Conservation (phyloP, 371 early-diverging fungal genomes). For the Apophysomyces elegans region DNA sequence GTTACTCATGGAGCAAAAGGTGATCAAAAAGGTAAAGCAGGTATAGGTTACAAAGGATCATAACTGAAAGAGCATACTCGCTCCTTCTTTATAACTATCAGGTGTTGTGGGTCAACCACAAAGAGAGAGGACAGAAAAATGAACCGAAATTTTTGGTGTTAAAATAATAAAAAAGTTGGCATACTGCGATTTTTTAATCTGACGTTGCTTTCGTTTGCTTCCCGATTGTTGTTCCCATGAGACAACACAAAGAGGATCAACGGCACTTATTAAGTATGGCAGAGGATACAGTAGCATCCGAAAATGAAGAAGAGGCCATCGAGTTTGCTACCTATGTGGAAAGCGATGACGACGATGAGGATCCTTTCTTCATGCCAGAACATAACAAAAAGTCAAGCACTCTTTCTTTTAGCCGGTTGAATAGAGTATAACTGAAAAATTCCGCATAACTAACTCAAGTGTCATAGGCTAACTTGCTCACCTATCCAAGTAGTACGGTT, state of each 20-base stretch:
- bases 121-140: conserved; percentile 6
- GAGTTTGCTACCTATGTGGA: conserved; percentile 59
- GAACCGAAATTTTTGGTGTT: not conserved
- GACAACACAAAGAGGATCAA: not conserved
- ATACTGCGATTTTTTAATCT: not conserved
- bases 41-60: not conserved
- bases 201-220: not conserved
- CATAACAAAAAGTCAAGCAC: conserved; percentile 57
- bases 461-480: conserved; percentile 46
- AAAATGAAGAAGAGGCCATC: conserved; percentile 53
- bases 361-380: conserved; percentile 56
- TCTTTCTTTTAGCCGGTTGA: conserved; percentile 46
- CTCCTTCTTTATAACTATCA: not conserved
- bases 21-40: conserved; percentile 8
- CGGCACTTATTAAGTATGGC: not conserved
- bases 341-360: conserved; percentile 60
- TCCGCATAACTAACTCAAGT: not conserved
- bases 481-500: conserved; percentile 55
- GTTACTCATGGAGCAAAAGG: conserved; percentile 4
- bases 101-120: conserved; percentile 15
- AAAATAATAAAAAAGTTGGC: not conserved
- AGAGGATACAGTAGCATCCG: conserved; percentile 19
- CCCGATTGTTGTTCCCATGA: not conserved
- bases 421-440: not conserved
- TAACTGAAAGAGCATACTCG: not conserved